A percentile compares a stretch with the other conserved stretches of the same genome.
These are phyloP conservation scores for Ormosia semicastrata DNA, from an alignment of 306 rosid genomes.

Conservation along the genomic window DNA sequence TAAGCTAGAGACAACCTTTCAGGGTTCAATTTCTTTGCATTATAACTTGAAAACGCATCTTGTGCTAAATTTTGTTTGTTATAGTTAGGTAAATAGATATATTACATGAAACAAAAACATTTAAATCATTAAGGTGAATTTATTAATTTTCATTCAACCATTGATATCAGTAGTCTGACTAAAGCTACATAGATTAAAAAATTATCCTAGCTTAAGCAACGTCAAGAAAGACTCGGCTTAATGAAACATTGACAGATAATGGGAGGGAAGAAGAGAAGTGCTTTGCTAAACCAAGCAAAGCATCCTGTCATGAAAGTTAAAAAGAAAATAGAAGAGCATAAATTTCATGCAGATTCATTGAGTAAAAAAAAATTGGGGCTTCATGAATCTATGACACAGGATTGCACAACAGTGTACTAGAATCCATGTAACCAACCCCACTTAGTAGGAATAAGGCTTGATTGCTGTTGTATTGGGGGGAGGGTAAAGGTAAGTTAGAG, in stretches of 20 bases:
- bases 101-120: background rate
- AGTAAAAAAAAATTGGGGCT: background rate
- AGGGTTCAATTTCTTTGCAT: background rate
- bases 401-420: background rate
- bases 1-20: background rate
- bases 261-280: background rate
- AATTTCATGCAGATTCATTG: background rate
- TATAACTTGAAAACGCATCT: background rate
- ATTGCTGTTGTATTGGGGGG: background rate
- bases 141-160: slow-evolving; percentile 20
- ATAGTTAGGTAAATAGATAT: background rate
- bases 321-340: background rate
- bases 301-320: background rate
- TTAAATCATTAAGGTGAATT: background rate
- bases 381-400: background rate
- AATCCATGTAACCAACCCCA: background rate
- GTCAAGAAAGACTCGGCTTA: background rate
- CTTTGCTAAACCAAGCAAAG: background rate
- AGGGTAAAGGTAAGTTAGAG: background rate
- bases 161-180: background rate
- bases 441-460: background rate
- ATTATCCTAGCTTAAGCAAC: background rate
- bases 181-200: slow-evolving; percentile 8
- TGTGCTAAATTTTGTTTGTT: background rate
- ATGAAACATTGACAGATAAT: background rate